Evolutionary conservation across 78 protist species (phyloP).

Genomic region (Chrysochromulina parva): DNA sequence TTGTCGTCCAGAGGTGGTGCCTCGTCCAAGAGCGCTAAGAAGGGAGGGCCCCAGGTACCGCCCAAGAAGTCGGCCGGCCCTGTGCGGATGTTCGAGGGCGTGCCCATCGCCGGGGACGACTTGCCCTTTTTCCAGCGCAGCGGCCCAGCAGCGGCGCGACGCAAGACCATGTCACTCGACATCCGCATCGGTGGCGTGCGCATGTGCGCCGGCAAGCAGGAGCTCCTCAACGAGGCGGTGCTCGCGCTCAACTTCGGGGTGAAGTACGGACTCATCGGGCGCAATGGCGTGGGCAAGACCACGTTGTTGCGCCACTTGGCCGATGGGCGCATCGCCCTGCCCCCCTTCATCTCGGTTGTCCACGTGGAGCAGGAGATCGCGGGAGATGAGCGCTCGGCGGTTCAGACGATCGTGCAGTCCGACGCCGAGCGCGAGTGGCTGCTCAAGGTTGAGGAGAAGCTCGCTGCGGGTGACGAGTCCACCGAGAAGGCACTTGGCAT

Average conservation of each 20-base stretch:
- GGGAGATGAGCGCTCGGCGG: constrained; percentile 45
- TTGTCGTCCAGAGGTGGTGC: too few relatives aligned
- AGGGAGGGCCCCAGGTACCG: not conserved
- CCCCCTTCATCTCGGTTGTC: not conserved
- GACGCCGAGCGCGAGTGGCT: constrained; percentile 13
- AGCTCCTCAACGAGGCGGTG: not conserved
- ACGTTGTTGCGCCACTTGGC: not conserved
- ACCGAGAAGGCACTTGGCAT: not conserved
- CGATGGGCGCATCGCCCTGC: not conserved
- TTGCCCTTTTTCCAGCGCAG: not conserved
- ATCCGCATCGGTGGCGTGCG: not conserved
- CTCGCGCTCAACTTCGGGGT: not conserved
- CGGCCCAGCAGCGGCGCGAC: not conserved
- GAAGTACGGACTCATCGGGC: not conserved
- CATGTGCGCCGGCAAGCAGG: constrained; percentile 9
- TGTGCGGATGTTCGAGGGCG: not conserved
- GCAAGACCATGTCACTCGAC: not conserved
- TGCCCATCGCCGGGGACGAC: not conserved
- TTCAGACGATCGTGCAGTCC: constrained; percentile 37
- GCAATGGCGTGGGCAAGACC: not conserved
- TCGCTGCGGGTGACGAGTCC: not conserved
- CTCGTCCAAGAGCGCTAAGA: not conserved
- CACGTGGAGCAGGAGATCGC: constrained; percentile 54
- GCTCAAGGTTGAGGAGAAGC: not conserved
- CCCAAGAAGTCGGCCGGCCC: not conserved